A percentile compares a stretch with the other conserved stretches of the same genome.
Conservation (phyloP, 2,329 filamentous ascomycete genomes). For the Fusarium verrucosum region DNA sequence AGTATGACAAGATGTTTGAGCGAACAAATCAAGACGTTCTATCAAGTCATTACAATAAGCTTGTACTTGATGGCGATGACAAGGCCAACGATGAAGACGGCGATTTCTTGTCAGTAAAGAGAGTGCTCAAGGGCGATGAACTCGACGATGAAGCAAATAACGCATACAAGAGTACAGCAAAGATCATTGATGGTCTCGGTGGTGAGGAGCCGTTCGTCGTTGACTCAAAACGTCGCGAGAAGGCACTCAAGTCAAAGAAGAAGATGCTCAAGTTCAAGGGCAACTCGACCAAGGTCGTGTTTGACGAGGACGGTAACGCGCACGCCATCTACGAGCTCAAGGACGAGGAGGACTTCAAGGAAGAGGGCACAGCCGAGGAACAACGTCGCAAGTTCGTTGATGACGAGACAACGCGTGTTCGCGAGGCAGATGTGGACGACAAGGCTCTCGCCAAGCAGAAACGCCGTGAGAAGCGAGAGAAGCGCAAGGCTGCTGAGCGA, state of each 20-base stretch:
- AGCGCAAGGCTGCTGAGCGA: slow-evolving; percentile 72
- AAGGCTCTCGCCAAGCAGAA: slow-evolving; percentile 83
- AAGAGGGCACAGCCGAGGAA: slow-evolving; percentile 76
- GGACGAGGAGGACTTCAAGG: slow-evolving; percentile 81
- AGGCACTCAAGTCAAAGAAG: slow-evolving; percentile 95
- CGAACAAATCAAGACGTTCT: slow-evolving; percentile 94
- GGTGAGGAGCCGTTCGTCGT: slow-evolving; percentile 80
- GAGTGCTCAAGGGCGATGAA: slow-evolving; percentile 79
- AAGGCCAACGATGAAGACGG: slow-evolving; percentile 65
- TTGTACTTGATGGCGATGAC: slow-evolving; percentile 71
- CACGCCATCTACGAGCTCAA: slow-evolving; percentile 90
- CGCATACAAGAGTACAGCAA: slow-evolving; percentile 57
- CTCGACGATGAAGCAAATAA: slow-evolving; percentile 61
- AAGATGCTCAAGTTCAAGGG: slow-evolving; percentile 91
- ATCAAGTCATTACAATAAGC: slow-evolving; percentile 90
- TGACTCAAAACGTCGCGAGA: slow-evolving; percentile 94
- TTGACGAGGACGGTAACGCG: slow-evolving; percentile 89
- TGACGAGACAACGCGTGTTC: slow-evolving; percentile 75
- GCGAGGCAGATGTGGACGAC: slow-evolving; percentile 80
- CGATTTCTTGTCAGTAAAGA: slow-evolving; percentile 89
- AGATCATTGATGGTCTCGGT: slow-evolving; percentile 72
- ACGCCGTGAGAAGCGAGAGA: slow-evolving; percentile 78
- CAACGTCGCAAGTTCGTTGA: slow-evolving; percentile 83
- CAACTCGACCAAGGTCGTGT: slow-evolving; percentile 84
- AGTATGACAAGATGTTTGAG: slow-evolving; percentile 98